Base-by-base conservation (phyloP, 2,329 filamentous ascomycete genomes). In the Sclerotinia minor region DNA sequence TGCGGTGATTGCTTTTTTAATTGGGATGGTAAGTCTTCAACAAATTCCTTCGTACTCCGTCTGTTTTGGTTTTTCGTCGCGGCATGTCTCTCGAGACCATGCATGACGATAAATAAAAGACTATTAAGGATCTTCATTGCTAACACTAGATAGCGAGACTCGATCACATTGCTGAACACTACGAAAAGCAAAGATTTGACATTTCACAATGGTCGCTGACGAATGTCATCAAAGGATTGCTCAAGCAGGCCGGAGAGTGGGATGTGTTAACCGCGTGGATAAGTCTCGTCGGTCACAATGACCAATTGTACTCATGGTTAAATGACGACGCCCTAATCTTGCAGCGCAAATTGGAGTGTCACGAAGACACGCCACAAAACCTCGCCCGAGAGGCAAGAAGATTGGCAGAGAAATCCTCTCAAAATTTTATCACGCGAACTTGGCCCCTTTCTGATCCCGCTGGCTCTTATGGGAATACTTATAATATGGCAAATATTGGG, bases 91-190 rank as follows among this genome's bases (percentile, higher is more conserved):
- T 64, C 6, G 21, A 26, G 8, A 29, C 6, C 15, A 17, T 29
- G 21, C 35, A 19, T 54, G 29, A 9, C n/a, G 9, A 35, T 54
- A n/a, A 35, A 11, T 32, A 32, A 9, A 7, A 53, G 8, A 6
- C 29, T 29, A 11, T 59, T 21, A 45, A 60, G 8, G 19, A 29
- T 35, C 29, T 35, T 35, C 29, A 19, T 21, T 15, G 21, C 67
- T 68, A 59, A 68, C 35, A n/a, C 7, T 17, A 35, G 35, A 17
- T 24, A 74, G 73, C 68, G 11, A 54, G 73, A 44, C 57, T 72
- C 19, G 68, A 68, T 41, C 72, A 74, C 54, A 68, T 74, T 24
- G 70, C 73, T 19, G 70, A 72, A 44, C 73, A 74, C 55, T 73
- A 72, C 53, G 72, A 74, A 61, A 72, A 71, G 44, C 67, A 73